Percentiles rank a stretch among this genome's conserved stretches.
These are phyloP conservation scores for Caloboletus inedulis DNA, from an alignment of 1,284 basidiomycete species.

Conservation along the genomic window DNA sequence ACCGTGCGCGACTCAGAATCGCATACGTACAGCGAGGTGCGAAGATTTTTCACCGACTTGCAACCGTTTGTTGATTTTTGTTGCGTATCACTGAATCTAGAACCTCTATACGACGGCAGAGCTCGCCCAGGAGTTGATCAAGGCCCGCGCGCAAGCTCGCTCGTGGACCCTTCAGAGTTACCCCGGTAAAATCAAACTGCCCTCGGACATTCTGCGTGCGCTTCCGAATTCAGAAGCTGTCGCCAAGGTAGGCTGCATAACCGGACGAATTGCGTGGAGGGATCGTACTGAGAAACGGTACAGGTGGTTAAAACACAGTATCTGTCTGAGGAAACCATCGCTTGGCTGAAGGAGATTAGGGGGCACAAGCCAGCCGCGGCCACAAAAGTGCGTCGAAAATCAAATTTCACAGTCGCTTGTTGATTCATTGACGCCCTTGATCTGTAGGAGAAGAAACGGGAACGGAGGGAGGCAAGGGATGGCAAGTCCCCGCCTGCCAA, in stretches of 20 bases:
- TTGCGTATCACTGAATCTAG: slow-evolving; percentile 58
- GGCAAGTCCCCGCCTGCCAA: slow-evolving; percentile 37
- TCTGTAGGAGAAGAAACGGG: slow-evolving; percentile 36
- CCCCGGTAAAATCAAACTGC: slow-evolving; percentile 78
- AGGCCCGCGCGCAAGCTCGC: slow-evolving; percentile 58
- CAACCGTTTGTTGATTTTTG: background rate
- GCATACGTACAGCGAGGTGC: slow-evolving; percentile 64
- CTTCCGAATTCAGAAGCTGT: slow-evolving; percentile 60
- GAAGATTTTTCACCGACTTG: slow-evolving; percentile 10
- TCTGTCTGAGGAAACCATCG: slow-evolving; percentile 55
- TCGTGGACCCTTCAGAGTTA: slow-evolving; percentile 80
- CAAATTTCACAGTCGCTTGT: background rate
- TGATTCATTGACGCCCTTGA: slow-evolving; percentile 1
- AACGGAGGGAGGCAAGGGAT: slow-evolving; percentile 26
- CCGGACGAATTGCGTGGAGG: background rate
- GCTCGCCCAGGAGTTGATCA: slow-evolving; percentile 85
- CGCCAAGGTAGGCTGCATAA: slow-evolving; percentile 47
- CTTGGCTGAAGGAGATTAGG: slow-evolving; percentile 49
- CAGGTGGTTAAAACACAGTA: slow-evolving; percentile 66
- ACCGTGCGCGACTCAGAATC: slow-evolving; percentile 78
- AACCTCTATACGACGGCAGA: slow-evolving; percentile 90
- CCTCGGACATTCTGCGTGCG: slow-evolving; percentile 76
- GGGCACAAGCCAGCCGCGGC: slow-evolving; percentile 20
- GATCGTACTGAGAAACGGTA: slow-evolving; percentile 4
- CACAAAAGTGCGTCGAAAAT: slow-evolving; percentile 19